phyloP scores from a whole-genome alignment of 2,329 filamentous ascomycete genomes.

The Coniella lustricola region DNA sequence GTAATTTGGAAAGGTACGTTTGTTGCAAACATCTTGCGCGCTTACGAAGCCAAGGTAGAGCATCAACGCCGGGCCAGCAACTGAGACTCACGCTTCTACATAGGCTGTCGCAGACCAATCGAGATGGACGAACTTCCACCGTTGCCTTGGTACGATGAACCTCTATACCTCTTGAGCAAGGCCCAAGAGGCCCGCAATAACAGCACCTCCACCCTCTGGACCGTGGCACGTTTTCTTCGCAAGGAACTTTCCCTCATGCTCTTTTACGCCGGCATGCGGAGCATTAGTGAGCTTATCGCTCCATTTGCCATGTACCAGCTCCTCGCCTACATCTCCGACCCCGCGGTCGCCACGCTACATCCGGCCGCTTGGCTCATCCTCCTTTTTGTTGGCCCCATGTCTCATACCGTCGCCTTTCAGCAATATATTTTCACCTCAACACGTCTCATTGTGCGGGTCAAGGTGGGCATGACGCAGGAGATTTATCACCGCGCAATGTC shows the following conservation, averaged over 20 bases:
- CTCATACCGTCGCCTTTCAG: slow-evolving; percentile 44
- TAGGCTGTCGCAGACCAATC: slow-evolving; percentile 31
- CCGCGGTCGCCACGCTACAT: slow-evolving; percentile 22
- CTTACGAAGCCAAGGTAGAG: too few relatives aligned
- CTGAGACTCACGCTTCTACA: not conserved
- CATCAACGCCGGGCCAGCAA: too few relatives aligned
- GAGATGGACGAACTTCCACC: slow-evolving; percentile 40
- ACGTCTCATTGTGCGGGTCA: slow-evolving; percentile 48
- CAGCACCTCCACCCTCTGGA: slow-evolving; percentile 38
- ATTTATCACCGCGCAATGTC: slow-evolving; percentile 48
- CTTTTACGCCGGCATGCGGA: slow-evolving; percentile 31
- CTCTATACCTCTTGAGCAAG: slow-evolving; percentile 37
- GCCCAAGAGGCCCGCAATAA: slow-evolving; percentile 37
- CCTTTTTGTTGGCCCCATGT: slow-evolving; percentile 43
- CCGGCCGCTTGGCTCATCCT: slow-evolving; percentile 42
- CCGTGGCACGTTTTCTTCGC: slow-evolving; percentile 36
- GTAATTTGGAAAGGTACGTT: slow-evolving; percentile 38
- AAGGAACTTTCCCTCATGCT: slow-evolving; percentile 39
- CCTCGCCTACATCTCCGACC: slow-evolving; percentile 42
- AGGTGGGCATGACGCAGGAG: slow-evolving; percentile 51
- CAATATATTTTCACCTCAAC: slow-evolving; percentile 53
- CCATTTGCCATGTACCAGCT: slow-evolving; percentile 49
- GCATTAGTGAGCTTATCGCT: slow-evolving; percentile 41
- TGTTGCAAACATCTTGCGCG: not conserved
- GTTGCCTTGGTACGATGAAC: slow-evolving; percentile 50